These are phyloP conservation scores for Trichoderma koningii DNA, from an alignment of 2,329 filamentous ascomycete genomes.

Conservation along the genomic window DNA sequence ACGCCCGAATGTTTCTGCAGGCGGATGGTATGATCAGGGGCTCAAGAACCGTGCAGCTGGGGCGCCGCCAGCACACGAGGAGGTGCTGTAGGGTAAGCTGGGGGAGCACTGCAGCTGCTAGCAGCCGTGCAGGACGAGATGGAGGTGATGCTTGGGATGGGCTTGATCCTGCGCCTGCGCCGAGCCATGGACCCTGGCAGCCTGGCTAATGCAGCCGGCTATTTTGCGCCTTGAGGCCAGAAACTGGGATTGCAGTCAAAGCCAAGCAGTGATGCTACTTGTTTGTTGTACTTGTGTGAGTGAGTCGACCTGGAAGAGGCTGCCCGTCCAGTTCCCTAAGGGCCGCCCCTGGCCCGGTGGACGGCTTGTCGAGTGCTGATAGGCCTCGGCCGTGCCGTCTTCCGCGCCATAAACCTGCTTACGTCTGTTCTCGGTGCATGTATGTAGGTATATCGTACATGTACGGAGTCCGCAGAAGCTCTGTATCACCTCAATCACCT, in stretches of 20 bases:
- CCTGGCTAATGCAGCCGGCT: conserved; percentile 1
- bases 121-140: not conserved
- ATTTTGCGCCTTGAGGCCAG: not conserved
- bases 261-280: not conserved
- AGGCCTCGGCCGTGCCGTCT: conserved; percentile 2
- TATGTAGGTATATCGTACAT: too few species aligned
- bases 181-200: not conserved
- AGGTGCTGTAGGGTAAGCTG: conserved; percentile 20
- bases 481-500: not conserved
- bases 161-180: conserved; percentile 16
- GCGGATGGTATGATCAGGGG: not conserved
- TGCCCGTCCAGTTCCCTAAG: too few species aligned
- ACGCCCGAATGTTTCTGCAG: not conserved
- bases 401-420: not conserved
- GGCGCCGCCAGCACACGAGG: not conserved
- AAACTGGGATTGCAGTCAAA: not conserved
- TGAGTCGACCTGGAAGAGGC: not conserved
- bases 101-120: not conserved
- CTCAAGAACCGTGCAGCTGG: not conserved
- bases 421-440: too few species aligned
- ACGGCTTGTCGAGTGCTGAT: not conserved
- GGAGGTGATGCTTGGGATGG: not conserved
- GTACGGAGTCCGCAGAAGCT: too few species aligned
- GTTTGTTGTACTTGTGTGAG: not conserved
- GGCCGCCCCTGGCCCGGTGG: too few species aligned